Conservation (phyloP, 352 stramenopile genomes). For the Peronospora belbahrii region DNA sequence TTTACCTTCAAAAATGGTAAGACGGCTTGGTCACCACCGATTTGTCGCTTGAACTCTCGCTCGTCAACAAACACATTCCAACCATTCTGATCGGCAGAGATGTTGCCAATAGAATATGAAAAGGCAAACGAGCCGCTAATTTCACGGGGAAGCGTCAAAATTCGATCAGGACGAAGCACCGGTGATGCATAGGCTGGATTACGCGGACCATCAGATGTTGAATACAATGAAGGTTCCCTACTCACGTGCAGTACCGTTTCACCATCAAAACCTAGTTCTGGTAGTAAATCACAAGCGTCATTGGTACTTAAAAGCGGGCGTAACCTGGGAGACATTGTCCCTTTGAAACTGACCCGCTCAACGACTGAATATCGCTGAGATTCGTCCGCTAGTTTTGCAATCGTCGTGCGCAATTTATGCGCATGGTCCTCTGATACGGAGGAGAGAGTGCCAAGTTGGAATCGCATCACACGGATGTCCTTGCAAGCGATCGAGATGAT, state of each 20-base stretch:
- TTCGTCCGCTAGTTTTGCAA: conserved; percentile 48
- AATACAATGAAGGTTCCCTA: conserved; percentile 8
- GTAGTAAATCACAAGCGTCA: conserved; percentile 5
- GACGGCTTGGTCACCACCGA: conserved; percentile 43
- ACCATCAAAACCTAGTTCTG: conserved; percentile 6
- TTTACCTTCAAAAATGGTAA: conserved; percentile 67
- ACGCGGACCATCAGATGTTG: conserved; percentile 8
- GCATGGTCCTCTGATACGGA: conserved; percentile 45
- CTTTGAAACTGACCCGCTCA: conserved; percentile 10
- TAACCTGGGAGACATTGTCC: conserved; percentile 15
- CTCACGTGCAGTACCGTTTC: conserved; percentile 6
- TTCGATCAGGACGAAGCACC: conserved; percentile 30
- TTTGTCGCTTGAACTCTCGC: conserved; percentile 72
- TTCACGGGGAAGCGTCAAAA: conserved; percentile 30
- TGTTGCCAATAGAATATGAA: conserved; percentile 39
- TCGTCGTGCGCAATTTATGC: conserved; percentile 38
- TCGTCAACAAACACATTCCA: conserved; percentile 75
- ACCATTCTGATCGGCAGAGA: conserved; percentile 45
- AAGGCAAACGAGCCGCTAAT: conserved; percentile 64
- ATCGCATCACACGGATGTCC: conserved; percentile 59
- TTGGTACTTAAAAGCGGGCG: conserved; percentile 1
- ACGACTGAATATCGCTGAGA: conserved; percentile 46
- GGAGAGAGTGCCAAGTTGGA: conserved; percentile 50
- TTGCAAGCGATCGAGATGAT: conserved; percentile 72
- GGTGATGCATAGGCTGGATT: conserved; percentile 29